A percentile compares a stretch with the other conserved stretches of the same genome.
Evolutionary conservation across 129 eudicot genomes (phyloP).

Genomic region (Artemisia tridentata): DNA sequence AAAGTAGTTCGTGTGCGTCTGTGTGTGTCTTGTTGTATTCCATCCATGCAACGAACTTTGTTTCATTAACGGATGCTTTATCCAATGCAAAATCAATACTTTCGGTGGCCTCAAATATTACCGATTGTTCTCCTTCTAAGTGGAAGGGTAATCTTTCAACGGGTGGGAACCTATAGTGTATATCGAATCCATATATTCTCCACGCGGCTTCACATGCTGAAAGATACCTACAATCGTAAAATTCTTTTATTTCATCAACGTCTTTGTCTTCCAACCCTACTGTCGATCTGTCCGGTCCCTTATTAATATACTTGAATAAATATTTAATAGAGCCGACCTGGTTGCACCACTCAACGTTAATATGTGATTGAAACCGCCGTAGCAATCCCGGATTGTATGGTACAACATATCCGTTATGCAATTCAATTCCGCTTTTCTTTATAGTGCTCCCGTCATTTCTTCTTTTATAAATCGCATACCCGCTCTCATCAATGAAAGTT

Average conservation of each 20-base stretch:
- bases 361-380: neutral
- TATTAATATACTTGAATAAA: neutral
- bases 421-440: neutral
- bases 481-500: no score
- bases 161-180: neutral
- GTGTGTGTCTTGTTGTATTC: no score
- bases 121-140: neutral
- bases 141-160: neutral
- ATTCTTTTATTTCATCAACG: neutral
- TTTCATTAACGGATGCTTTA: neutral
- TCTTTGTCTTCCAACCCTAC: neutral
- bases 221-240: neutral
- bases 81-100: neutral
- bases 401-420: neutral
- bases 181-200: neutral
- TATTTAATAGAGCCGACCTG: neutral
- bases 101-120: neutral
- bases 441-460: neutral
- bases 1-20: no score
- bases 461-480: no score
- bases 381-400: neutral
- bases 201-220: neutral
- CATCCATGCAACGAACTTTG: no score
- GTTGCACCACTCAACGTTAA: neutral
- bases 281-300: neutral